Evolutionary conservation across 257 asterid genomes (phyloP).

Genomic region (Lithospermum erythrorhizon): DNA sequence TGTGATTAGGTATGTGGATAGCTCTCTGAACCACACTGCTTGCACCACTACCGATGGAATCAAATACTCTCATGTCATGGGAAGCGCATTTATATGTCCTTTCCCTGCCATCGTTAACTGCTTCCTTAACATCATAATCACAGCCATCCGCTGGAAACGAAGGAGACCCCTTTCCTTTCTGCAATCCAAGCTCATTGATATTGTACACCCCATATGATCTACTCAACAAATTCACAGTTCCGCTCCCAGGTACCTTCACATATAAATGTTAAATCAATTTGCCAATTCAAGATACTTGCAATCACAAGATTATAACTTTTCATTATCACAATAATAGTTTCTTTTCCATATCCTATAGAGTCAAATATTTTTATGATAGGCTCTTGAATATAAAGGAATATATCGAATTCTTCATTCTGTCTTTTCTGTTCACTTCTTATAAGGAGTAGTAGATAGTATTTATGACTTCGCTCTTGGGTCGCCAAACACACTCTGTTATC

Average conservation of each 20-base stretch:
- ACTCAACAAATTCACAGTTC: constrained; percentile 86
- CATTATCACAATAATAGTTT: neutral
- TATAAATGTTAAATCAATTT: neutral
- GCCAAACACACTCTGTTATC: too few species aligned
- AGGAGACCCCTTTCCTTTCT: constrained; percentile 34
- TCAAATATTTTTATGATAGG: too few species aligned
- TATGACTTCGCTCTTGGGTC: too few species aligned
- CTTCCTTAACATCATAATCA: constrained; percentile 18
- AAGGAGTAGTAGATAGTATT: too few species aligned
- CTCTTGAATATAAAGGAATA: too few species aligned
- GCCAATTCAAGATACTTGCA: neutral
- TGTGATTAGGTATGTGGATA: constrained; percentile 86
- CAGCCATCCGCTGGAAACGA: constrained; percentile 44
- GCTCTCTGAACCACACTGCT: constrained; percentile 99
- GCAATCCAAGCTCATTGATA: constrained; percentile 89
- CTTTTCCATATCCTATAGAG: neutral
- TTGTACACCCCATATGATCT: constrained; percentile 86
- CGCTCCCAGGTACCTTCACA: constrained; percentile 65
- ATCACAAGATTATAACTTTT: neutral
- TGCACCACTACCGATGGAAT: constrained; percentile 93
- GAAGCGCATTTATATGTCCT: constrained; percentile 88
- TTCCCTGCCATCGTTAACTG: constrained; percentile 22
- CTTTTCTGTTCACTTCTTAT: too few species aligned
- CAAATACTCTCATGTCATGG: constrained; percentile 88
- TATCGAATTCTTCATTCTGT: too few species aligned